Conservation (phyloP, 2,329 filamentous ascomycete species). For the Teratosphaeria destructans region DNA sequence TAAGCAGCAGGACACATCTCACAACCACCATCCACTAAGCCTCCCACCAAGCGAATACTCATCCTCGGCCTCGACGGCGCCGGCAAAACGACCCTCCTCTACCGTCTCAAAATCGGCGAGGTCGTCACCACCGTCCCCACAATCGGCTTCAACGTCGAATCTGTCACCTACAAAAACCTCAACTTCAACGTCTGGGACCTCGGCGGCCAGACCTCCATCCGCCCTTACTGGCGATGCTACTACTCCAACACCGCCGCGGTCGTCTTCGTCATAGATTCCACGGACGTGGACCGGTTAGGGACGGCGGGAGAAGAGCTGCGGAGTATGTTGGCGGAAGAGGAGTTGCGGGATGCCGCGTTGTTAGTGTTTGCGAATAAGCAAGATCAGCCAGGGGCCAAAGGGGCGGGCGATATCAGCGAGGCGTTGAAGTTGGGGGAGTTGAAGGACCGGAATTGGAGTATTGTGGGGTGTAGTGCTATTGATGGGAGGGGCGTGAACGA, state of each 20-base stretch:
- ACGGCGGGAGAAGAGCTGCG: slow-evolving; percentile 87
- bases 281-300: slow-evolving; percentile 87
- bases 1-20: background rate
- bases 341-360: slow-evolving; percentile 82
- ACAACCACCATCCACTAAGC: background rate
- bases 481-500: slow-evolving; percentile 90
- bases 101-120: slow-evolving; percentile 93
- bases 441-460: slow-evolving; percentile 97
- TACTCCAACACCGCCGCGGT: slow-evolving; percentile 97
- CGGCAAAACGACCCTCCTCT: slow-evolving; percentile 92
- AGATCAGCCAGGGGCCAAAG: slow-evolving; percentile 93
- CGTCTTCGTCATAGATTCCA: slow-evolving; percentile 96
- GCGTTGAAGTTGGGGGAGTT: slow-evolving; percentile 81
- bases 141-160: slow-evolving; percentile 98
- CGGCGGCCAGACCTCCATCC: slow-evolving; percentile 95
- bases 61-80: slow-evolving; percentile 70
- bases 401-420: slow-evolving; percentile 92
- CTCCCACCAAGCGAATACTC: slow-evolving; percentile 53
- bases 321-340: slow-evolving; percentile 95
- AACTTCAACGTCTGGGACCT: slow-evolving; percentile 99
- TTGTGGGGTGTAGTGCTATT: slow-evolving; percentile 92
- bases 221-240: slow-evolving; percentile 98
- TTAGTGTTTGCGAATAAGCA: slow-evolving; percentile 99
- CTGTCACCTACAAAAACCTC: slow-evolving; percentile 93
- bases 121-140: slow-evolving; percentile 98